Percentiles rank a stretch among this genome's conserved stretches.
Conservation (phyloP, 495 filamentous ascomycete species). For the Tuber calosporum region DNA sequence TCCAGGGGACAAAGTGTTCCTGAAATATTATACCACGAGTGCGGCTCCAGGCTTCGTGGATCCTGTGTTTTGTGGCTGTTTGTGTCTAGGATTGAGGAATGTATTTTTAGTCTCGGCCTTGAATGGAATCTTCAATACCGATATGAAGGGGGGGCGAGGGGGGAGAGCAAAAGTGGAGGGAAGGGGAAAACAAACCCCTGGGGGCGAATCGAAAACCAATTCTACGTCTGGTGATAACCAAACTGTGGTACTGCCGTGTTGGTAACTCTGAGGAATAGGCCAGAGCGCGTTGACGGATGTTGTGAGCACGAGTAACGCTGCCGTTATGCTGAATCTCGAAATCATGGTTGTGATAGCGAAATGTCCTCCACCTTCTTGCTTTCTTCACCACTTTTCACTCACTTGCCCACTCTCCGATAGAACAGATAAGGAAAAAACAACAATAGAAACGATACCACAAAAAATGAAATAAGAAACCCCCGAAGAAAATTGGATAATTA, state of each 20-base stretch:
- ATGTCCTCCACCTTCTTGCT: background rate
- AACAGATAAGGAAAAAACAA: background rate
- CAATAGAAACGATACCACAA: background rate
- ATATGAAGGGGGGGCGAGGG: background rate
- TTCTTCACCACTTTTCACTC: background rate
- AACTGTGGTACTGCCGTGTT: constrained; percentile 34
- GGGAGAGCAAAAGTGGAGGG: background rate
- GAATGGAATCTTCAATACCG: constrained; percentile 6
- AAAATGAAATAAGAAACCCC: background rate
- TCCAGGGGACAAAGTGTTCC: constrained; percentile 66
- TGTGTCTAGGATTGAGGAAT: background rate
- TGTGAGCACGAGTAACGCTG: constrained; percentile 6
- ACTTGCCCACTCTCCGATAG: background rate
- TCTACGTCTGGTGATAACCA: constrained; percentile 39
- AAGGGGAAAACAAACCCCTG: constrained; percentile 10
- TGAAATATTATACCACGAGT: constrained; percentile 52
- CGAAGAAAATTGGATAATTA: background rate
- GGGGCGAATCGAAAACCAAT: constrained; percentile 17
- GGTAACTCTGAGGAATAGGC: constrained; percentile 39
- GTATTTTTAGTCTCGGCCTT: constrained; percentile 10
- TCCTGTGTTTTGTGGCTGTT: constrained; percentile 23
- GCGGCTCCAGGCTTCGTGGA: constrained; percentile 45
- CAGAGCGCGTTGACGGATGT: constrained; percentile 39
- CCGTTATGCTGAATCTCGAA: background rate
- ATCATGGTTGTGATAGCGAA: background rate